A percentile compares a stretch with the other conserved stretches of the same genome.
Conservation (phyloP, 2,329 filamentous ascomycete genomes). For the Mycosphaerella sp. region DNA sequence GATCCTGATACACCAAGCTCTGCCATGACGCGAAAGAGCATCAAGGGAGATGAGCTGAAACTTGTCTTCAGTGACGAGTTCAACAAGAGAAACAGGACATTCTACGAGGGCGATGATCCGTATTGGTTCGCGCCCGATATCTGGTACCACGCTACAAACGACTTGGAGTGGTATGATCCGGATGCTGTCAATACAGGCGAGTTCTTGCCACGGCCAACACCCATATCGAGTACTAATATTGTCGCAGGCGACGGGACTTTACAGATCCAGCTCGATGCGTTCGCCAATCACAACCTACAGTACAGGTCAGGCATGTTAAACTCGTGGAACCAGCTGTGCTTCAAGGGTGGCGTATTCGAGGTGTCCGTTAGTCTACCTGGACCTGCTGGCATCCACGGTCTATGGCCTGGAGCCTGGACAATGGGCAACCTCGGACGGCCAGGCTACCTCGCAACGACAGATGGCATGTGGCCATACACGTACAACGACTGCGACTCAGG, state of each 20-base stretch:
- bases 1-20: conserved; percentile 47
- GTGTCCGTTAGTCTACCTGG: conserved; percentile 49
- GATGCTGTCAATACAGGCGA: conserved; percentile 46
- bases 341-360: conserved; percentile 50
- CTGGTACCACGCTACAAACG: conserved; percentile 50
- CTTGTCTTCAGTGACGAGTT: conserved; percentile 54
- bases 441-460: conserved; percentile 47
- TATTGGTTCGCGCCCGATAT: conserved; percentile 49
- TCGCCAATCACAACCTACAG: conserved; percentile 54
- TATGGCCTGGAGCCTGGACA: conserved; percentile 51
- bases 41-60: conserved; percentile 42
- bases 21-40: conserved; percentile 42
- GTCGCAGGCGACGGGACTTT: conserved; percentile 27
- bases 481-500: conserved; percentile 45
- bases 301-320: conserved; percentile 49
- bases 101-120: conserved; percentile 53
- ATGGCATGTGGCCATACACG: conserved; percentile 51
- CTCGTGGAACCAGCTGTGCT: conserved; percentile 49
- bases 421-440: conserved; percentile 51
- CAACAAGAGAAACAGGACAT: conserved; percentile 47
- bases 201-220: background rate
- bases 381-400: conserved; percentile 43
- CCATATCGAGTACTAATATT: background rate
- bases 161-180: conserved; percentile 48
- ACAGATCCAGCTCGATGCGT: conserved; percentile 59